Evolutionary conservation across 768 basidiomycete species (phyloP).

Genomic region (Hericium erinaceus): DNA sequence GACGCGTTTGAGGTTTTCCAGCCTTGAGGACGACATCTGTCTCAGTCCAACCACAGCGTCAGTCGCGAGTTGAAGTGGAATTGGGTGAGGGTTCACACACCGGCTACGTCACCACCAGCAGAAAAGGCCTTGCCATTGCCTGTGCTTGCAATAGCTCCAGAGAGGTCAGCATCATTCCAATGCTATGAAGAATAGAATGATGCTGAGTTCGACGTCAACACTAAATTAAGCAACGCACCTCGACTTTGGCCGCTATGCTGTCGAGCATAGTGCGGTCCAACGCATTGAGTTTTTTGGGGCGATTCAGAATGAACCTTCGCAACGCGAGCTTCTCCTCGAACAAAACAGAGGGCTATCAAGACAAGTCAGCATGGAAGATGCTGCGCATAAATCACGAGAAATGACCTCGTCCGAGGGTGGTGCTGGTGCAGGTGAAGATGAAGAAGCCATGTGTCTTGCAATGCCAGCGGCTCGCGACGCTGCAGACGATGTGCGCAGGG

Average conservation of each 20-base stretch:
- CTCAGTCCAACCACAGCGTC: background rate
- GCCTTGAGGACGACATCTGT: constrained; percentile 52
- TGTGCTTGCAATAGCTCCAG: constrained; percentile 62
- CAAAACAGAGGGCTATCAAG: constrained; percentile 35
- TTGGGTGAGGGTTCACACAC: constrained; percentile 34
- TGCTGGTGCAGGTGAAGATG: background rate
- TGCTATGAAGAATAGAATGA: constrained; percentile 32
- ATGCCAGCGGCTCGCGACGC: constrained; percentile 23
- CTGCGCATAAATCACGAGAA: background rate
- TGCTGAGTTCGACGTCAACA: too few species aligned
- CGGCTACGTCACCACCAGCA: constrained; percentile 87
- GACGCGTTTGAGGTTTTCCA: constrained; percentile 38
- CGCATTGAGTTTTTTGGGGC: constrained; percentile 73
- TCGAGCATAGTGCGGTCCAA: constrained; percentile 74
- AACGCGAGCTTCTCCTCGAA: constrained; percentile 59
- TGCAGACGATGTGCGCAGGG: constrained; percentile 13
- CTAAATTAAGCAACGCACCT: constrained; percentile 37
- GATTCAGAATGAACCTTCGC: constrained; percentile 71
- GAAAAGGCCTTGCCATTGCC: constrained; percentile 78
- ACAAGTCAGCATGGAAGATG: background rate
- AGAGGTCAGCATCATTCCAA: constrained; percentile 66
- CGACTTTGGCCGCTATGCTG: constrained; percentile 60
- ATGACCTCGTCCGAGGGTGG: constrained; percentile 5
- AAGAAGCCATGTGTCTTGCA: constrained; percentile 27
- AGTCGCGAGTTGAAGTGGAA: too few species aligned